Evolutionary conservation across 805 yeast species (phyloP).

Genomic region (Zygosaccharomyces kombuchaensis): DNA sequence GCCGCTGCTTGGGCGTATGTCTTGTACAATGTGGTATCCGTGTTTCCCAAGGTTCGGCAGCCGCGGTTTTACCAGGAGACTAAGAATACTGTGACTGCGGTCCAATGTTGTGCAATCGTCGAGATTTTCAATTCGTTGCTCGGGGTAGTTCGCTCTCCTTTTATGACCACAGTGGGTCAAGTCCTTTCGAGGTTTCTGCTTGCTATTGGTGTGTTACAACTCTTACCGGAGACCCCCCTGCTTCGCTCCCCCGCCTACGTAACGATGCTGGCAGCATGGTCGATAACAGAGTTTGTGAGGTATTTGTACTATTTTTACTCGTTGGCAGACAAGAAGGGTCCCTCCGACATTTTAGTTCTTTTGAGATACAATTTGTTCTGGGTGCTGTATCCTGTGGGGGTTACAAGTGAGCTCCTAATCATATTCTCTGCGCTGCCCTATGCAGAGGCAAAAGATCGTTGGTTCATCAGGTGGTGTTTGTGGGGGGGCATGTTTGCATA

Average conservation of each 20-base stretch:
- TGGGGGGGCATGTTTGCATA: constrained; percentile 59
- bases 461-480: constrained; percentile 51
- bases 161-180: constrained; percentile 80
- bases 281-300: constrained; percentile 87
- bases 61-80: constrained; percentile 62
- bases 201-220: constrained; percentile 74
- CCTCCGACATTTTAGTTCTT: constrained; percentile 64
- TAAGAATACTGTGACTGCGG: constrained; percentile 50
- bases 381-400: constrained; percentile 87
- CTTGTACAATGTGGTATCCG: constrained; percentile 40
- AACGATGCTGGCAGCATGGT: constrained; percentile 78
- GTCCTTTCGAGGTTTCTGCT: constrained; percentile 79
- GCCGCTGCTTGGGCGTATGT: constrained; percentile 53
- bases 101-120: constrained; percentile 75
- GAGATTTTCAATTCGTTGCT: constrained; percentile 74
- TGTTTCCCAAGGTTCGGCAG: constrained; percentile 50
- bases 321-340: constrained; percentile 33
- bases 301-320: constrained; percentile 65
- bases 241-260: constrained; percentile 51
- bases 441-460: constrained; percentile 53
- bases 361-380: constrained; percentile 80
- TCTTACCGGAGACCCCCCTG: constrained; percentile 64
- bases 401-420: constrained; percentile 73
- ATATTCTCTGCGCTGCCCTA: constrained; percentile 65
- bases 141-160: constrained; percentile 82